Evolutionary conservation across 495 filamentous ascomycete species (phyloP), one percentile per base, ranked within the genome.

Genomic region (Aeminium ludgeri): DNA sequence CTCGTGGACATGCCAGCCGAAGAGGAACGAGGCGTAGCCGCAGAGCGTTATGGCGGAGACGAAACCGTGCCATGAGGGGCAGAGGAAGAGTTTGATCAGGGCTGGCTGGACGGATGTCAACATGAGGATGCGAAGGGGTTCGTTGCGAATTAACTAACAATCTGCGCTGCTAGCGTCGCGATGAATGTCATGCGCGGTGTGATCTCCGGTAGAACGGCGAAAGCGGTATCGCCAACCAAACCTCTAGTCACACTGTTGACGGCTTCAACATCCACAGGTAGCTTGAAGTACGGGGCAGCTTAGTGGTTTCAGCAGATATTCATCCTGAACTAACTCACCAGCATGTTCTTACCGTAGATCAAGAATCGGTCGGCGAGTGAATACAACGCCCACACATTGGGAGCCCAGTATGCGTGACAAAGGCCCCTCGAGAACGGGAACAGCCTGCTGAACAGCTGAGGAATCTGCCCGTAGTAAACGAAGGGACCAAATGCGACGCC

Each of bases 1-100:
- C 52, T 97, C 89, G 51, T 97, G 89, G 15, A 97, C 89, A 54
- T 97, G 89, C 89, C 89, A 97, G 37, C 89, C 87, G 44, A 96
- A 95, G 16, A 97, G 69, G 63, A 97, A 97, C 0, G 89, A 94
- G 0, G 86, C 82, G 50, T 92, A 97, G 38, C 82, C 89, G 52
- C 87, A 95, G n/a, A 95, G 75, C 1, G 86, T 95, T 12, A 95
- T 66, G 3, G 83, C 81, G 7, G 83, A 84, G 37, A 95, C 65
- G 57, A 97, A 96, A 20, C 68, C 80, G 20, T 91, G 78, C 75
- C 80, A 91, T 12, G 74, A 82, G 6, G 87, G 86, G 32, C 68
- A 66, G 12, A 74, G 41, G 65, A 89, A 93, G 29, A 96, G 74
- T 55, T 83, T 91, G 40, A 82, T 57, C 10, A 97, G 65, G 13